Base-by-base conservation (phyloP, 148 eudicot species). In the Rhododendron henanense region DNA sequence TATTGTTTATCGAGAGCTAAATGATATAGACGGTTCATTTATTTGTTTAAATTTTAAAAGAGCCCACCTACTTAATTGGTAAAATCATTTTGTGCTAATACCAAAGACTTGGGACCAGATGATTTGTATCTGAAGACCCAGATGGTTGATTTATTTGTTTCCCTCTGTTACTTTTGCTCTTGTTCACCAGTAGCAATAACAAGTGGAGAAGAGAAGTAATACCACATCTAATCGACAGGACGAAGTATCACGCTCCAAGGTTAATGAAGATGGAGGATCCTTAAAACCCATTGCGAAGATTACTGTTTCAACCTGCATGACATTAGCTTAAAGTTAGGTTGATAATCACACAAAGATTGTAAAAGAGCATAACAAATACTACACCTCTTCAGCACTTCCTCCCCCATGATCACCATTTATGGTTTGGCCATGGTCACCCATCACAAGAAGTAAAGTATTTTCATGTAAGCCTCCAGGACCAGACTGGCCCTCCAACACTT, bases 351-450 rank as follows among this genome's bases (percentile, higher is more conserved):
- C 39, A 67, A 37, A 89, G 80, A 37, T 82, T 65, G 28, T 75
- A 1, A 82, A 44, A 67, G 59, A 84, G 47, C 61, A 65, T 39
- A 84, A 47, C 45, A 86, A 88, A 83, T 50, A 81, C 23, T 50
- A 81, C 79, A 95, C 99, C 98, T 97, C 99, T 89, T 97, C 98
- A 37, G 98, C 92, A 90, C 89, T 91, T 84, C 99, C 99, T 74
- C 98, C 99, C 69, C 99, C 99, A 87, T 97, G 99, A 91, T 97
- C 99, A 44, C 99, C 99, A 88, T 97, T 95, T 85, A 94, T 28
- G 39, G 99, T 97, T 93, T 97, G 99, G 84, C 98, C 99, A 88
- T 97, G 99, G 92, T 97, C 99, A 88, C 99, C 99, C 96, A 97
- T 94, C 82, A 97, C 98, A 85, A 97, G 93, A 89, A 97, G 93